Evolutionary conservation across 192 early-diverging fungal species (phyloP).

Genomic region (Spizellomyces punctatus): DNA sequence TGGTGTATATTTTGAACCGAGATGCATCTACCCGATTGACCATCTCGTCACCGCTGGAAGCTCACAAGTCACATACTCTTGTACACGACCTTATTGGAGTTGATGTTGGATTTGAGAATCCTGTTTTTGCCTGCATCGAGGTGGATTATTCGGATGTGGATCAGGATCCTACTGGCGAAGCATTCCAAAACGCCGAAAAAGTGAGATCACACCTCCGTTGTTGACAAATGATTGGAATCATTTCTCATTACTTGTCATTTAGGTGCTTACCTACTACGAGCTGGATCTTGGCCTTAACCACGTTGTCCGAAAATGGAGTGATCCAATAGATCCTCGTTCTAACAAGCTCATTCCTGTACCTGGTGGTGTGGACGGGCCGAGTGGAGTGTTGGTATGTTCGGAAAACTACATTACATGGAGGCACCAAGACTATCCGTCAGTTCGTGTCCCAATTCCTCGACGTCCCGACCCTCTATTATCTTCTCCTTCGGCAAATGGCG

Average conservation of each 20-base stretch:
- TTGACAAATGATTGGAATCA: background rate
- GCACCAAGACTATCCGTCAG: slow-evolving; percentile 68
- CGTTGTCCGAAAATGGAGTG: slow-evolving; percentile 95
- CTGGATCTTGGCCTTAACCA: slow-evolving; percentile 98
- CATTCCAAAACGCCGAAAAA: slow-evolving; percentile 73
- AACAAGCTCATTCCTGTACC: slow-evolving; percentile 86
- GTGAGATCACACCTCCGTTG: slow-evolving; percentile 25
- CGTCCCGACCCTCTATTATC: slow-evolving; percentile 67
- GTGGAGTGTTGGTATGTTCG: slow-evolving; percentile 94
- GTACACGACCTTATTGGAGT: slow-evolving; percentile 82
- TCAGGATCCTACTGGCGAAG: slow-evolving; percentile 72
- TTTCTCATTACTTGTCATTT: background rate
- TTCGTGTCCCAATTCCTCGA: slow-evolving; percentile 79
- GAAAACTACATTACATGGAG: slow-evolving; percentile 87
- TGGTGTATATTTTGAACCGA: slow-evolving; percentile 96
- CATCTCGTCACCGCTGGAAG: slow-evolving; percentile 95
- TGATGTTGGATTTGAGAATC: slow-evolving; percentile 99
- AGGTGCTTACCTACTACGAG: slow-evolving; percentile 79
- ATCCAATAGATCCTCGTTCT: slow-evolving; percentile 70
- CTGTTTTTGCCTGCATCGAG: slow-evolving; percentile 94
- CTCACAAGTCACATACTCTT: slow-evolving; percentile 78
- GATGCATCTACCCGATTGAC: slow-evolving; percentile 79
- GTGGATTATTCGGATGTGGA: slow-evolving; percentile 82
- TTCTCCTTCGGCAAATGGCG: slow-evolving; percentile 34
- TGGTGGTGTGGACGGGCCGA: slow-evolving; percentile 92